phyloP scores from a whole-genome alignment of 176 grass and related monocot species.

The Secale cereale region DNA sequence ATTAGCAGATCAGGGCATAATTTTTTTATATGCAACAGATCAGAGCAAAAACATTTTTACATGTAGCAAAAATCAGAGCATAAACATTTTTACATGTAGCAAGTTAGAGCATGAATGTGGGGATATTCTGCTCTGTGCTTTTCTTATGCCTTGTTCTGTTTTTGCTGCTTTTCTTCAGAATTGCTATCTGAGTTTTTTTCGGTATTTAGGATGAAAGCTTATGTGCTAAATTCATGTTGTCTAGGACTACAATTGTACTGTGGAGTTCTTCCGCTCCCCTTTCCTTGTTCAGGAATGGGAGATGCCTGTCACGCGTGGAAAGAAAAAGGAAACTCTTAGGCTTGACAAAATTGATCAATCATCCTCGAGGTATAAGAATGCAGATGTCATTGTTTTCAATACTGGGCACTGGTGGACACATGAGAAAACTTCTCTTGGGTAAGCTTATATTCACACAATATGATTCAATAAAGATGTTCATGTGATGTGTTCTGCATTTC shows the following conservation, averaged over 20 bases:
- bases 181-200: background rate
- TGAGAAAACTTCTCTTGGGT: constrained; percentile 89
- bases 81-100: background rate
- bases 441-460: background rate
- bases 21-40: background rate
- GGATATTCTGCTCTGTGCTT: background rate
- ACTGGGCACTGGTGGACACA: constrained; percentile 99
- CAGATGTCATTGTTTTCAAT: constrained; percentile 88
- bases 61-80: background rate
- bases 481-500: background rate
- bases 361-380: constrained; percentile 55
- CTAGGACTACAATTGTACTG: constrained; percentile 82
- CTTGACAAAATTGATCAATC: constrained; percentile 63
- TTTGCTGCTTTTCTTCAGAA: background rate
- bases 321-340: constrained; percentile 67
- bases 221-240: constrained; percentile 27
- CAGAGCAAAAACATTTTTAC: background rate
- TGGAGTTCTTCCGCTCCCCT: constrained; percentile 86
- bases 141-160: background rate
- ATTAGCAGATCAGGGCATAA: background rate
- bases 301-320: constrained; percentile 32
- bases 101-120: background rate
- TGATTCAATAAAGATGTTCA: constrained; percentile 15
- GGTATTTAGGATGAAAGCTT: constrained; percentile 12
- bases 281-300: constrained; percentile 90